Evolutionary conservation across 345 rosid species (phyloP).

Genomic region (Lagerstroemia speciosa): DNA sequence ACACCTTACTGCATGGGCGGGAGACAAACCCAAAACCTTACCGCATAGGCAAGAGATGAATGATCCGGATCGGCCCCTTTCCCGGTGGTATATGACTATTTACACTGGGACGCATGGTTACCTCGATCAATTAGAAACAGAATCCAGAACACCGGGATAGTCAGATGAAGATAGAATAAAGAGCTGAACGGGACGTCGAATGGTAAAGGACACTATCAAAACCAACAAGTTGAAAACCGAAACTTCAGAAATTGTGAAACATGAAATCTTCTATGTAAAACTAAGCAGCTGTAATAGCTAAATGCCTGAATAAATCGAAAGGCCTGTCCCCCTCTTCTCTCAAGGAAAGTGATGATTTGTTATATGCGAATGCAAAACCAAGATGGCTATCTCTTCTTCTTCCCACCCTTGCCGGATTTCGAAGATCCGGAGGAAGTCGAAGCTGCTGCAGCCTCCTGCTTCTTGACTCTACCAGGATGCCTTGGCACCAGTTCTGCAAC

Average conservation of each 20-base stretch:
- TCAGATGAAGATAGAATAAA: no score
- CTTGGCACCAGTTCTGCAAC: slow-evolving; percentile 82
- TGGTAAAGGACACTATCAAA: no score
- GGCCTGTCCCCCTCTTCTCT: background rate
- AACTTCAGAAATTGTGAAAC: background rate
- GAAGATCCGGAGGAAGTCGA: slow-evolving; percentile 37
- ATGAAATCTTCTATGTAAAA: background rate
- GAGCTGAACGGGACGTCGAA: no score
- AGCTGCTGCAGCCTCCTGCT: slow-evolving; percentile 62
- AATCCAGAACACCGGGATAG: no score
- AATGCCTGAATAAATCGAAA: background rate
- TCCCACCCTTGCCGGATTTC: slow-evolving; percentile 75
- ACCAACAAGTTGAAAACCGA: background rate
- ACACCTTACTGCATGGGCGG: no score
- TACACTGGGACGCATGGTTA: no score
- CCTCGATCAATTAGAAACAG: no score
- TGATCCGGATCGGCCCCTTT: no score
- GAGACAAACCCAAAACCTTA: no score
- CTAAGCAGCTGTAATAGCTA: background rate
- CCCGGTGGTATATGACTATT: no score
- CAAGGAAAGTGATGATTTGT: background rate
- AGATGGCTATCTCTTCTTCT: slow-evolving; percentile 52
- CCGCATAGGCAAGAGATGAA: no score
- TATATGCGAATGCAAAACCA: background rate
- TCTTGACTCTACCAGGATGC: slow-evolving; percentile 79